Evolutionary conservation across 768 basidiomycete genomes (phyloP), one percentile per base, ranked within the genome.

Genomic region (Brasilioporus rufonigricans): DNA sequence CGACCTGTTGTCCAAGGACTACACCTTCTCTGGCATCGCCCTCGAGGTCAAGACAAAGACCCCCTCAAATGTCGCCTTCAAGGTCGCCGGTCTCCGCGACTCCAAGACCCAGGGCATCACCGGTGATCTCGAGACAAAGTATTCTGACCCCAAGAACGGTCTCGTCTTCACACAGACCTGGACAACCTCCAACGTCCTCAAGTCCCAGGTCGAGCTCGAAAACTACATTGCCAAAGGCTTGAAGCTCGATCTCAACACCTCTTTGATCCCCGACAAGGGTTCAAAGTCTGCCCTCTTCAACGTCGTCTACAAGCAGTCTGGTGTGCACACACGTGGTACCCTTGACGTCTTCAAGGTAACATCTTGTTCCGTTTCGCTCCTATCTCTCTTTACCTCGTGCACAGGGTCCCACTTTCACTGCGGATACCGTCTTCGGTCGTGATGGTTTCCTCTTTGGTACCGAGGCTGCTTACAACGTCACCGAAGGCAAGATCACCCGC

Each of bases 391-490:
- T 5, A 56, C 54, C 55, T 50, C 43, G n/a, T 51, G 35, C 35
- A 13, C 36, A 97, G 94, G 97, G 97, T 48, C 96, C 96, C 44
- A 96, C 93, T 49, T 90, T 98, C 82, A 98, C 94, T 61, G 88
- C 94, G 48, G 97, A 99, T 76, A 82, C 92, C 57, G 97, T 96
- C 64, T 68, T 96, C 61, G 95, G 95, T 62, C 95, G 94, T 67
- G 93, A 98, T 67, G 97, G 97, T 55, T 93, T 98, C 89, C 89
- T 98, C 57, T 76, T 96, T 56, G 97, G 97, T 79, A 92, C 84
- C 60, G 97, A 99, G 81, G 87, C 93, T 36, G 84, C 93, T 48
- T 98, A 98, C 82, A 96, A 98, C 72, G 91, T 98, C 71, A 92
- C 88, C 47, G 90, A 92, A 65, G 96, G 94, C 68, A 87, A 85